Conservation (phyloP, 1,284 basidiomycete species). For the Naganishia liquefaciens region DNA sequence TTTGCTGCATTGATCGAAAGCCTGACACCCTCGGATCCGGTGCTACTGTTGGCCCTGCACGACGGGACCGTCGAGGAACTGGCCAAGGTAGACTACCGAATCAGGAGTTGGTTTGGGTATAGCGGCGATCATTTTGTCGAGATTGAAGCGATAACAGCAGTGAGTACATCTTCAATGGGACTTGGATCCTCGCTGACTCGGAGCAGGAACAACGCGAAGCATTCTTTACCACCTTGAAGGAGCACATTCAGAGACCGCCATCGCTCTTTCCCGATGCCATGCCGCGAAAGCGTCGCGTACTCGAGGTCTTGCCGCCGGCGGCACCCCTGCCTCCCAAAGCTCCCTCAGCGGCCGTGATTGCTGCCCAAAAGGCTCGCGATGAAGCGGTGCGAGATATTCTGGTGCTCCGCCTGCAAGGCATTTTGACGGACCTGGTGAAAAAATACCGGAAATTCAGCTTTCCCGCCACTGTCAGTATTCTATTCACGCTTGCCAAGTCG, state of each 20-base stretch:
- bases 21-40: conserved; percentile 83
- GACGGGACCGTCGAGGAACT: conserved; percentile 65
- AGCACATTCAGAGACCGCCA: conserved; percentile 71
- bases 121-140: conserved; percentile 72
- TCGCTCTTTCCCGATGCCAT: conserved; percentile 89
- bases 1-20: conserved; percentile 88
- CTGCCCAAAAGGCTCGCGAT: conserved; percentile 80
- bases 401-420: conserved; percentile 81
- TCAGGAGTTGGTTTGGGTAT: conserved; percentile 86
- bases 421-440: conserved; percentile 84
- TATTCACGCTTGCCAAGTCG: not conserved
- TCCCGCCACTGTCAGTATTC: conserved; percentile 12
- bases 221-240: conserved; percentile 76
- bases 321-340: conserved; percentile 83
- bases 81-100: conserved; percentile 72
- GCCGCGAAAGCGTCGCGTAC: conserved; percentile 74
- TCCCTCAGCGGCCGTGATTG: conserved; percentile 79
- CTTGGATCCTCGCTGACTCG: not conserved
- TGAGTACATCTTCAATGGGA: conserved; percentile 35
- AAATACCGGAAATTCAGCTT: conserved; percentile 85
- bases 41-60: conserved; percentile 84
- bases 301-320: conserved; percentile 84
- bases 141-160: conserved; percentile 60
- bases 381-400: conserved; percentile 75
- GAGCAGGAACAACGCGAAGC: conserved; percentile 61